Base-by-base conservation (phyloP, 1,139 yeast genomes). In the Zygotorulaspora mrakii region DNA sequence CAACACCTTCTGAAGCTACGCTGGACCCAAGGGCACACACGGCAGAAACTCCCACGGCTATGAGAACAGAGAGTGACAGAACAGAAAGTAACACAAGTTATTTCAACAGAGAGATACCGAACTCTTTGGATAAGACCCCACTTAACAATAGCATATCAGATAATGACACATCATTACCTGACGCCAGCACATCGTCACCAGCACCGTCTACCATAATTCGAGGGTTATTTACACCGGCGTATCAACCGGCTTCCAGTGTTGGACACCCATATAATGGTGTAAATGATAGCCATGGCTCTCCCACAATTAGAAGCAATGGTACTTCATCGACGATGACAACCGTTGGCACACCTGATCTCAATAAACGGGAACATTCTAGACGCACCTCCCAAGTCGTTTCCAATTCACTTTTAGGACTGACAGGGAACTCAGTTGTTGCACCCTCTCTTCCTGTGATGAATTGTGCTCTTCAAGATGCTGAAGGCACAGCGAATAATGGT, bases 121-220 rank as follows among this genome's bases (percentile, higher is more conserved):
- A 49, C 28, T 30, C 53, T 6, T 35, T 53, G 8, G 58, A 54
- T 3, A 51, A 43, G 22, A 38, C 54, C 0, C 54, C 55, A 2
- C 31, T 49, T 8, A 52, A 46, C 26, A 39, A 36, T 14, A 28
- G 31, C 27, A 20, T 24, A 13, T 14, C 26, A 9, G 31, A 40
- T 21, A 37, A 21, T 8, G 43, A 36, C 17, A 23, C 35, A 4
- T 33, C 46, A n/a, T 25, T 42, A 25, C 37, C 30, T 8, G 46
- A 40, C 6, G 40, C 32, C 3, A 32, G 34, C 41, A 38, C 13
- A 25, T 20, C 9, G 22, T 31, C 17, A 16, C 46, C 14, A 16
- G 25, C 21, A 21, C 39, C 21, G 9, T 14, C 31, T n/a, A 10
- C 18, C 4, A 4, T 17, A 28, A 28, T 28, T 3, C 27, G 43